Percentiles rank a stretch among this genome's conserved stretches.
Evolutionary conservation across 2,329 filamentous ascomycete species (phyloP).

Genomic region (Colletotrichum neosansevieriae): DNA sequence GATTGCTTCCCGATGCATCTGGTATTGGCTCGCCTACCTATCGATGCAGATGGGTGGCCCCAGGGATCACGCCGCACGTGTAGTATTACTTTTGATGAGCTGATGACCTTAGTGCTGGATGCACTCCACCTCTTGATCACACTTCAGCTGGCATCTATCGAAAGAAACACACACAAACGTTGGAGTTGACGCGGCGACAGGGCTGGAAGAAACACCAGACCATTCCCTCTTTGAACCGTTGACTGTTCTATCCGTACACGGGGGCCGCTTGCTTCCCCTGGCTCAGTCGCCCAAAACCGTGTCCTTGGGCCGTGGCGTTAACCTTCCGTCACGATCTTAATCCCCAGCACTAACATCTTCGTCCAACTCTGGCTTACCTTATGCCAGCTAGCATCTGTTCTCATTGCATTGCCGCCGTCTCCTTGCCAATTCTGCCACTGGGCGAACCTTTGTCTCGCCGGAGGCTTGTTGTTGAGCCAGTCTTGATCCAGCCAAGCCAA

Average conservation of each 20-base stretch:
- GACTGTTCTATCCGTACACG: background rate
- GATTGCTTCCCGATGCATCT: background rate
- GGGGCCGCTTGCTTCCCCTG: background rate
- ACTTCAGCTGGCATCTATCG: rapidly evolving
- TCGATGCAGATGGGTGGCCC: background rate
- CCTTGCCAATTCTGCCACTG: background rate
- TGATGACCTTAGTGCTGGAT: rapidly evolving
- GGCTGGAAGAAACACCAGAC: background rate
- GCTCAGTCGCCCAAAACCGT: background rate
- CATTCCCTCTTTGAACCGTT: background rate
- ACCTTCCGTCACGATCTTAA: constrained; percentile 25
- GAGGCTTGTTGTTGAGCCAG: too few relatives aligned
- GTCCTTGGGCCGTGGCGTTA: constrained; percentile 16
- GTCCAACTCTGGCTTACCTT: background rate
- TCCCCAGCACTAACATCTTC: background rate
- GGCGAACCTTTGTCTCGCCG: too few relatives aligned
- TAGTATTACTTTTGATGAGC: background rate
- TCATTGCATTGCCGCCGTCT: background rate
- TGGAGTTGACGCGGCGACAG: background rate
- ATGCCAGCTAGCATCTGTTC: background rate
- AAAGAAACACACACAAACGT: background rate
- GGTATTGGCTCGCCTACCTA: constrained; percentile 12
- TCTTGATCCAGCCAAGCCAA: too few relatives aligned
- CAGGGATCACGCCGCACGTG: background rate
- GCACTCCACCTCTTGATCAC: background rate